Base-by-base conservation (phyloP, 2,329 filamentous ascomycete genomes). In the Aspergillus ustus region DNA sequence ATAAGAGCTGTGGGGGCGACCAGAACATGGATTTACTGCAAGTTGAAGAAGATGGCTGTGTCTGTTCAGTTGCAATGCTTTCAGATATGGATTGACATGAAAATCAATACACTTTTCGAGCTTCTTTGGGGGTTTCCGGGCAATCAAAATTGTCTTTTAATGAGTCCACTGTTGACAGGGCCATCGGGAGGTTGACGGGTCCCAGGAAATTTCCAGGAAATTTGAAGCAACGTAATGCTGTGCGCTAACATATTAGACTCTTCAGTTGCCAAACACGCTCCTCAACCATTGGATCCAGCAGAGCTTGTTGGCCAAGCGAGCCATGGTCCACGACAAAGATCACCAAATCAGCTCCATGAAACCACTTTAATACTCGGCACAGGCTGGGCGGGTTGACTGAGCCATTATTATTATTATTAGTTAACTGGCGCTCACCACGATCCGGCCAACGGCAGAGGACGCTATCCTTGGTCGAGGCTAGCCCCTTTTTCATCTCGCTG, bases 221-320 rank as follows among this genome's bases (percentile, higher is more conserved):
- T 57, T 51, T 40, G 34, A 49, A 57, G 54, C 31, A 40, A 57
- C 55, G 48, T 57, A 57, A 57, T 57, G n/a, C 55, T 20, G 15
- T 9, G n/a, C 55, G 48, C 48, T 57, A 52, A 52, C 22, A 22
- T 45, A 15, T 40, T 17, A 40, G 34, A 40, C 34, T 40, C 34
- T 40, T 40, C 34, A 20, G 46, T 28, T 8, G n/a, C 17, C 50
- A 46, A 28, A 44, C n/a, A 45, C 46, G n/a, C 34, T 7, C 15
- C 34, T 29, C n/a, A 44, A 22, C 34, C 25, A 31, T 31, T n/a
- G 45, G 17, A 44, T 15, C 43, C 46, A 44, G 51, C 43, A 13
- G 17, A 57, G 22, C 31, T 34, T 17, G 17, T 25, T 17, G n/a
- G n/a, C 45, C 6, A 17, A 15, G 48, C 28, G 15, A 45, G 7